Conservation (phyloP, 192 early-diverging fungal species). For the Backusella westeae region DNA sequence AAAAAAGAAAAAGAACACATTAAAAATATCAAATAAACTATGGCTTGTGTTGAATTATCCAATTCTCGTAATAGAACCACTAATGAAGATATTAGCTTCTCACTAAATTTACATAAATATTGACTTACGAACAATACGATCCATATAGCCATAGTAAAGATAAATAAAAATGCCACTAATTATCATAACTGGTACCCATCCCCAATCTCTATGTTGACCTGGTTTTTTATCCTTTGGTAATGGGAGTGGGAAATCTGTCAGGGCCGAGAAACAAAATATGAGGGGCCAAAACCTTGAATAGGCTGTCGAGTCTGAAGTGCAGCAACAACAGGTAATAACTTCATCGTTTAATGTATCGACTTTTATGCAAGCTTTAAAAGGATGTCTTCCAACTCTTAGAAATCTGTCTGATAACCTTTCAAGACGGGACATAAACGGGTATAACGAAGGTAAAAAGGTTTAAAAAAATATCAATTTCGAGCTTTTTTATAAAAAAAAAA, state of each 20-base stretch:
- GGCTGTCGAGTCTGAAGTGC: slow-evolving; percentile 6
- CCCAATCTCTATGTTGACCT: slow-evolving; percentile 26
- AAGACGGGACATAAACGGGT: not conserved
- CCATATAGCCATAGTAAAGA: slow-evolving; percentile 24
- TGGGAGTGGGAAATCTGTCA: slow-evolving; percentile 24
- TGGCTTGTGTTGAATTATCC: slow-evolving; percentile 13
- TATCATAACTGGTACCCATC: slow-evolving; percentile 25
- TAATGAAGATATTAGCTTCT: not conserved
- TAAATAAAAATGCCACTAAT: slow-evolving; percentile 19
- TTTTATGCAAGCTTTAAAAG: not conserved
- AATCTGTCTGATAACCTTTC: not conserved
- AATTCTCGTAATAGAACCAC: slow-evolving; percentile 15
- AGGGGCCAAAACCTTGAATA: slow-evolving; percentile 17
- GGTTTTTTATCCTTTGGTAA: slow-evolving; percentile 21
- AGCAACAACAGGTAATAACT: not conserved
- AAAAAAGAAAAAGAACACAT: slow-evolving; percentile 35
- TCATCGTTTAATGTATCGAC: not conserved
- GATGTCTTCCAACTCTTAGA: not conserved
- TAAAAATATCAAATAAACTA: slow-evolving; percentile 38
- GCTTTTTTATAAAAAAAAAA: not conserved
- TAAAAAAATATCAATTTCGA: not conserved
- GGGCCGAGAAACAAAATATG: slow-evolving; percentile 23
- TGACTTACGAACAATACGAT: slow-evolving; percentile 22
- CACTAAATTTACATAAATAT: not conserved
- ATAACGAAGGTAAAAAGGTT: not conserved